Base-by-base conservation (phyloP, 768 basidiomycete species). In the Kwoniella heveanensis region DNA sequence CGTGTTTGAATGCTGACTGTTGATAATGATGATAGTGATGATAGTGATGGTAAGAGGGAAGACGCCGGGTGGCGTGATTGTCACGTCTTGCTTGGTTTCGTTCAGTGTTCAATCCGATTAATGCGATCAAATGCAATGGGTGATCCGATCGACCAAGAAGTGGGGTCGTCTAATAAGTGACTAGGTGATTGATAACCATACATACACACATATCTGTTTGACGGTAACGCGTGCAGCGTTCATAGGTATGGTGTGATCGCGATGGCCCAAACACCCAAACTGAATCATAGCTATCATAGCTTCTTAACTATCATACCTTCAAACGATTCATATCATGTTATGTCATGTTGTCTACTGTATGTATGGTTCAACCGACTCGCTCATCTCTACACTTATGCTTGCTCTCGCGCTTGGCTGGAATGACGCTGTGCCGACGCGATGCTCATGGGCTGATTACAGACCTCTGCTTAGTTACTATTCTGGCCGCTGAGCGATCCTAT, bases 11-110 rank as follows among this genome's bases (percentile, higher is more conserved):
- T 44, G 39, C 19, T 19, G 39, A 19, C 39, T 44, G 39, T 10
- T 44, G 39, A 9, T 4, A 36, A 36, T 7, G 32, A 13, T 44
- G 10, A 44, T 44, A 9, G 15, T 44, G 39, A 44, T 44, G 10
- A 19, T 17, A 19, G 19, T 36, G 39, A 9, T 9, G 39, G 9
- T 44, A 17, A 10, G 39, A 44, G 39, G 39, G 8, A 44, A 44
- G 39, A 44, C 39, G 39, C 39, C 10, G 39, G 17, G 39, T 44
- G 39, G 39, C 39, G 39, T 44, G 39, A 44, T 44, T 19, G 39
- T 44, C 39, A 44, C 39, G 39, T 44, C 39, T 44, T 44, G 39
- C n/a, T n/a, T n/a, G n/a, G n/a, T n/a, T n/a, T n/a, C n/a, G n/a
- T n/a, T n/a, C n/a, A 36, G 7, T 36, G 32, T 13, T 36, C 13